phyloP scores from a whole-genome alignment of 2,329 filamentous ascomycete genomes.

The Catunica adiposa region DNA sequence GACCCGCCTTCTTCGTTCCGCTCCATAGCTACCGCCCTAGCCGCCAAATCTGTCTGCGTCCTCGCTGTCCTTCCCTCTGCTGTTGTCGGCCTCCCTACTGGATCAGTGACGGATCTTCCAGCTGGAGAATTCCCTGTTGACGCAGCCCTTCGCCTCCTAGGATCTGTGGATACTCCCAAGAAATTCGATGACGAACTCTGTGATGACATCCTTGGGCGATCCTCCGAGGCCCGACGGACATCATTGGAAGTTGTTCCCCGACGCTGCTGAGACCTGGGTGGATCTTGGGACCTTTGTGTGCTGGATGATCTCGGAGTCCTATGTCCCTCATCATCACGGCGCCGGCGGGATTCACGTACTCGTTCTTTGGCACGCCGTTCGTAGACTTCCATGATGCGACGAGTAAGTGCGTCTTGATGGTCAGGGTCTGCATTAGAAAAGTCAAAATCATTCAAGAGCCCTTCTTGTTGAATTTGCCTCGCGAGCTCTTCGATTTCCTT shows the following conservation, averaged over 20 bases:
- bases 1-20: conserved; percentile 1
- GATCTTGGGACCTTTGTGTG: conserved; percentile 14
- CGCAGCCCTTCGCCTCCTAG: conserved; percentile 26
- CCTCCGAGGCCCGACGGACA: conserved; percentile 26
- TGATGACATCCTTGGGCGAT: conserved; percentile 35
- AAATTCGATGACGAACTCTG: background rate
- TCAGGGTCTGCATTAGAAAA: conserved; percentile 69
- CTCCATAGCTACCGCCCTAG: no score
- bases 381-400: conserved; percentile 80
- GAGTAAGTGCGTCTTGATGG: conserved; percentile 79
- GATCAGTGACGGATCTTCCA: conserved; percentile 34
- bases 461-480: conserved; percentile 75
- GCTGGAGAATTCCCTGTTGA: conserved; percentile 25
- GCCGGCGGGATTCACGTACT: conserved; percentile 19
- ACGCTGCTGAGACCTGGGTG: conserved; percentile 19
- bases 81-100: conserved; percentile 26
- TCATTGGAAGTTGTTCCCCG: background rate
- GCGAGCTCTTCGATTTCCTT: conserved; percentile 82
- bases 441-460: conserved; percentile 73
- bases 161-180: background rate
- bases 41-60: conserved; percentile 29
- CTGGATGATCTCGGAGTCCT: conserved; percentile 19
- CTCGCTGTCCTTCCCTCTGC: conserved; percentile 36
- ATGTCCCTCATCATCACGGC: conserved; percentile 8
- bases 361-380: conserved; percentile 52